These are phyloP conservation scores for Xerocomus brunneocitrinus DNA, from an alignment of 768 basidiomycete genomes.

Conservation along the genomic window DNA sequence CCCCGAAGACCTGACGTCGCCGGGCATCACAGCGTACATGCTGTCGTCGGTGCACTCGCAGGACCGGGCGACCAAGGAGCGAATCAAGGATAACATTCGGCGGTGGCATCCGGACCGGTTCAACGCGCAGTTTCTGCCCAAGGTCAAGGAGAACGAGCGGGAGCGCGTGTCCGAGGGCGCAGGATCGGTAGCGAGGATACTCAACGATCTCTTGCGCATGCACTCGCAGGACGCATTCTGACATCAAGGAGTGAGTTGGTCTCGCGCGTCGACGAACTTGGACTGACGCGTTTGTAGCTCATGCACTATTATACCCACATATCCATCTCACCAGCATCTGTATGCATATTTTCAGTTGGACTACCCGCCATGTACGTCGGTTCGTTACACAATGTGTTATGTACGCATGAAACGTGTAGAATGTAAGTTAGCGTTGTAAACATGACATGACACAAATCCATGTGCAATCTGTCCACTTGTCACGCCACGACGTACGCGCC, in stretches of 20 bases:
- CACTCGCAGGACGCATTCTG: too few relatives aligned
- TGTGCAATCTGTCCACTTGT: too few relatives aligned
- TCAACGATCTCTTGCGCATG: slow-evolving; percentile 44
- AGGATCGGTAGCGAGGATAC: slow-evolving; percentile 61
- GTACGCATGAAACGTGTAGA: too few relatives aligned
- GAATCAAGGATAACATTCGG: slow-evolving; percentile 58
- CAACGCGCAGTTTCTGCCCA: slow-evolving; percentile 60
- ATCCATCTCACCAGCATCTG: too few relatives aligned
- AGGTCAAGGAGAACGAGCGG: slow-evolving; percentile 59
- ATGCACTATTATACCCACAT: too few relatives aligned
- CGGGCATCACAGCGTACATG: slow-evolving; percentile 58
- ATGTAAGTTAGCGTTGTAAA: too few relatives aligned
- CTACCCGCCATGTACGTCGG: too few relatives aligned
- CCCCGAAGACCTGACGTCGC: slow-evolving; percentile 58
- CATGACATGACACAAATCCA: too few relatives aligned
- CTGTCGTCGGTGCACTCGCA: slow-evolving; percentile 53
- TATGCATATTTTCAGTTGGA: too few relatives aligned
- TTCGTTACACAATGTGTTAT: too few relatives aligned
- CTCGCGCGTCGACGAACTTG: slow-evolving; percentile 35
- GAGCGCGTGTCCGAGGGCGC: slow-evolving; percentile 70
- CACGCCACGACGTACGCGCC: too few relatives aligned
- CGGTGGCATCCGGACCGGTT: slow-evolving; percentile 50
- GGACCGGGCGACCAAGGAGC: slow-evolving; percentile 56
- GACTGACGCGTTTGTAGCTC: too few relatives aligned
- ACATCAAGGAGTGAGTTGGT: slow-evolving; percentile 28